Conservation (phyloP, 441 rosid species). For the Omphalea diandra region DNA sequence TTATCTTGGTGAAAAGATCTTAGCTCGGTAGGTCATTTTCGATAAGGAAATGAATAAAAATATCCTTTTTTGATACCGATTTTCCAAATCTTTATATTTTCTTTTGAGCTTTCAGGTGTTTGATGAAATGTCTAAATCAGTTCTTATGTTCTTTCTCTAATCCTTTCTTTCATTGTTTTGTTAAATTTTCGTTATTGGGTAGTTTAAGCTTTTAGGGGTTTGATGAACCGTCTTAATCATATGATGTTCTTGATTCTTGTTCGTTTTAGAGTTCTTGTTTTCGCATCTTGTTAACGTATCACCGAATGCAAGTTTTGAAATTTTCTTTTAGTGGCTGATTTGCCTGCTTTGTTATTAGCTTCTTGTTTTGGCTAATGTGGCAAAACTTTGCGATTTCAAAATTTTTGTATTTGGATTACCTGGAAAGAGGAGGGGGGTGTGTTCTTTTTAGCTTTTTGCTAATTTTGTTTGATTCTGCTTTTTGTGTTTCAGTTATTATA, state of each 20-base stretch:
- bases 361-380: conserved; percentile 5
- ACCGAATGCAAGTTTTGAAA: neutral
- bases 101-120: conserved; percentile 17
- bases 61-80: conserved; percentile 12
- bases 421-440: conserved; percentile 6
- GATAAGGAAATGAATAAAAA: neutral
- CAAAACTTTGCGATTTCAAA: neutral
- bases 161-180: conserved; percentile 1
- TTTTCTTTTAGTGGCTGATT: neutral
- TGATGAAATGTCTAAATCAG: conserved; percentile 37
- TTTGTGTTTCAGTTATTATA: conserved; percentile 39
- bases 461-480: conserved; percentile 13
- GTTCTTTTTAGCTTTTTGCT: conserved; percentile 20
- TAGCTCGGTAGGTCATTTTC: conserved; percentile 44
- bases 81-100: conserved; percentile 20
- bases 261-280: neutral
- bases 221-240: conserved; percentile 17
- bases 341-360: neutral
- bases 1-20: conserved; percentile 44
- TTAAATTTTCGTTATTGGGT: neutral
- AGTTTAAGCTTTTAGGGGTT: neutral
- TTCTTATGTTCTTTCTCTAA: conserved; percentile 1
- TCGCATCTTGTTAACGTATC: neutral
- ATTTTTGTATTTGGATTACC: neutral
- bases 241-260: neutral